Evolutionary conservation across 2,329 filamentous ascomycete genomes (phyloP).

Genomic region (Zasmidium cellare): DNA sequence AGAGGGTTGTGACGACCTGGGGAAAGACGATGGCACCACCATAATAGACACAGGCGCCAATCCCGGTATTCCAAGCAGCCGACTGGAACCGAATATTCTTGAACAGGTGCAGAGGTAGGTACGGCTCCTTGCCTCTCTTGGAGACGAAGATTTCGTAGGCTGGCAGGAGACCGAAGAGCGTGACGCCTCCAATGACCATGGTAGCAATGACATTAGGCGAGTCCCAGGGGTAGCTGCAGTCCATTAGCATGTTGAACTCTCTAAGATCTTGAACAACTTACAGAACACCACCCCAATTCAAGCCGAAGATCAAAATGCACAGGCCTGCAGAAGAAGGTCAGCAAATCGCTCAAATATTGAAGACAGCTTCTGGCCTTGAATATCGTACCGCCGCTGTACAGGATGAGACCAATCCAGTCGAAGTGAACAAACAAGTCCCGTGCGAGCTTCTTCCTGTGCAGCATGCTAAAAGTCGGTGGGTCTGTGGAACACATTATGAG

Average conservation of each 20-base stretch:
- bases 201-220: conserved; percentile 29
- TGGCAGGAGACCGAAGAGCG: conserved; percentile 25
- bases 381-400: conserved; percentile 27
- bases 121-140: conserved; percentile 24
- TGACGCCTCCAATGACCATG: conserved; percentile 28
- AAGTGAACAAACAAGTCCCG: conserved; percentile 27
- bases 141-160: conserved; percentile 26
- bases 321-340: no score
- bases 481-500: not conserved
- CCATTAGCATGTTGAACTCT: not conserved
- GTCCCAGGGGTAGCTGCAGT: conserved; percentile 30
- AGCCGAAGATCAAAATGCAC: conserved; percentile 27
- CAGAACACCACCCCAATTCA: conserved; percentile 32
- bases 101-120: conserved; percentile 30
- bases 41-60: conserved; percentile 28
- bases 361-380: no score
- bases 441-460: conserved; percentile 27
- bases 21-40: conserved; percentile 26
- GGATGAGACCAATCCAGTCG: conserved; percentile 28
- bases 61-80: conserved; percentile 27
- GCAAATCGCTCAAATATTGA: no score
- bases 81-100: conserved; percentile 28
- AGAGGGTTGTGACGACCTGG: conserved; percentile 26
- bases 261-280: conserved; percentile 6
- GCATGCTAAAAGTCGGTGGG: conserved; percentile 31